Conservation (phyloP, 257 asterid genomes). For the Solanum arcanum region DNA sequence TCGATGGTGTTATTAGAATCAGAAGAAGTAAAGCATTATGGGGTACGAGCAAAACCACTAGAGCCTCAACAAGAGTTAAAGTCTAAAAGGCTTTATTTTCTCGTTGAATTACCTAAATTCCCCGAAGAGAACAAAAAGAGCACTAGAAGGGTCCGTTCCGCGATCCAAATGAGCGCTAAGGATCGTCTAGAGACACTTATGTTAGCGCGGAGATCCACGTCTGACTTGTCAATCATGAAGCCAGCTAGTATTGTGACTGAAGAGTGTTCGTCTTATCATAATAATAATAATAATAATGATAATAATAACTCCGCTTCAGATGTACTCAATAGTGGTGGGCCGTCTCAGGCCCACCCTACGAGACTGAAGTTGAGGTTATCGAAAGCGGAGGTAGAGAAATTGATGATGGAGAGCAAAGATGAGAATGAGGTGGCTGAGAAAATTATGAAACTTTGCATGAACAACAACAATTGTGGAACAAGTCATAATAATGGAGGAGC, state of each 20-base stretch:
- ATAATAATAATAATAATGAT: background rate
- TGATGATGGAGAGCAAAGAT: constrained; percentile 64
- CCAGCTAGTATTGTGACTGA: constrained; percentile 26
- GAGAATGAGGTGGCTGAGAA: constrained; percentile 55
- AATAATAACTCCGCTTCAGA: background rate
- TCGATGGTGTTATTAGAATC: constrained; percentile 62
- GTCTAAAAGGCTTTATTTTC: constrained; percentile 60
- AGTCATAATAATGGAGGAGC: constrained; percentile 5
- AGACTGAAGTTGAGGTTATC: constrained; percentile 66
- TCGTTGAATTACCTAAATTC: constrained; percentile 58
- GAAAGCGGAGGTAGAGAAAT: constrained; percentile 62
- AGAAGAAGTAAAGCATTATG: constrained; percentile 73
- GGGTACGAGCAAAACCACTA: constrained; percentile 67
- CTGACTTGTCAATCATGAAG: constrained; percentile 60
- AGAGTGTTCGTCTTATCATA: background rate
- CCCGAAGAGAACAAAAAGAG: constrained; percentile 22
- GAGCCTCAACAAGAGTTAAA: constrained; percentile 71
- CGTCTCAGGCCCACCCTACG: background rate
- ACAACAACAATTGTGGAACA: background rate
- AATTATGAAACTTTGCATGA: constrained; percentile 44
- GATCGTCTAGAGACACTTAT: constrained; percentile 84
- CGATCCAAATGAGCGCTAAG: constrained; percentile 88
- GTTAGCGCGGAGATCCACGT: constrained; percentile 68
- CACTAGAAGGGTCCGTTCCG: constrained; percentile 72
- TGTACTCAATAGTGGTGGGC: background rate